Base-by-base conservation (phyloP, 768 basidiomycete genomes). In the Austroboletus festivus region DNA sequence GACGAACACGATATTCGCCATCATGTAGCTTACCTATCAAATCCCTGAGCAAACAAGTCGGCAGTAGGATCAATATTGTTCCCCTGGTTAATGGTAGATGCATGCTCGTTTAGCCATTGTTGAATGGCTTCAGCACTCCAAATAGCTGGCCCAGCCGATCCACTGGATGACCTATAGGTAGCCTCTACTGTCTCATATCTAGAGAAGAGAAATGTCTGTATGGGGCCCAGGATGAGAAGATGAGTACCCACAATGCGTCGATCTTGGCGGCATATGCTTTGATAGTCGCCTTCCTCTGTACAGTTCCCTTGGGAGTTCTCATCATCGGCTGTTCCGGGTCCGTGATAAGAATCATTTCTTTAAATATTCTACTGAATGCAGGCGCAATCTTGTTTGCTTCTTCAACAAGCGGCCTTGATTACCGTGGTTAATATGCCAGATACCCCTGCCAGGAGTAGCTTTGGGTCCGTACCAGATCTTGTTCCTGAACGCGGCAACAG, bases 271-370 rank as follows among this genome's bases (percentile, higher is more conserved):
- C 35, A 24, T 66, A 66, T 2, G 18, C 48, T 4, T 58, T 54
- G 10, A 63, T 15, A 0, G 50, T 48, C 0, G 38, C 48, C 24
- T 63, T 52, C 22, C 54, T 48, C 28, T 53, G 56, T 11, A 58
- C 48, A 3, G 56, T 62, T 22, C 60, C 64, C 35, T 66, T 66
- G 0, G 60, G 68, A 2, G 74, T 65, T 33, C 71, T 64, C 15
- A 64, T 57, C 6, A 79, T 53, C 0, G 76, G 77, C 50, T 73
- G 73, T 0, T 56, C 62, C 23, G 70, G 53, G 0, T 59, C 52
- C 1, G 74, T 60, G n/a, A 78, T 52, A 9, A 78, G 30, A 38
- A 79, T 76, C 76, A 78, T 76, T 53, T 78, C 72, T 56, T 74
- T 74, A 65, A 72, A 75, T 20, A 75, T 64, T 16, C 68, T 60